These are phyloP conservation scores for Pachyrhizus erosus DNA, from an alignment of 306 rosid species.

Conservation along the genomic window DNA sequence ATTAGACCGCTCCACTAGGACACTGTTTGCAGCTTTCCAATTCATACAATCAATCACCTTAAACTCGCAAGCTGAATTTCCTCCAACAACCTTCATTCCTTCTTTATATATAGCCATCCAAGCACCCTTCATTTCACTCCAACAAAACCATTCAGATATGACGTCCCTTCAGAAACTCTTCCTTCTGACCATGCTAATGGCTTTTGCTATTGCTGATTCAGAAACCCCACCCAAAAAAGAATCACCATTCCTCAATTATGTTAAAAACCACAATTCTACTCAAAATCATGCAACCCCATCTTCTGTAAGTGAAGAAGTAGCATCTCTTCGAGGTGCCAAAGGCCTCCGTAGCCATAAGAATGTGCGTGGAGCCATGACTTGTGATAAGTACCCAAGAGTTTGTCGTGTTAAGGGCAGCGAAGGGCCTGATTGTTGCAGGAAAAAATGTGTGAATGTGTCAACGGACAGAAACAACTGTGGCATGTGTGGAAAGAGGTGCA, in stretches of 20 bases:
- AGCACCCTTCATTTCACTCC: constrained; percentile 1
- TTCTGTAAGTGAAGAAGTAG: constrained; percentile 23
- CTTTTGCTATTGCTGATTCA: constrained; percentile 45
- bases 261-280: constrained; percentile 24
- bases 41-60: neutral
- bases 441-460: constrained; percentile 59
- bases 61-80: neutral
- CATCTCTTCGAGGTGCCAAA: constrained; percentile 39
- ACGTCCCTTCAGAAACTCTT: constrained; percentile 37
- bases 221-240: constrained; percentile 31
- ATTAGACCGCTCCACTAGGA: constrained; percentile 43
- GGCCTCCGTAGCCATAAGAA: constrained; percentile 29
- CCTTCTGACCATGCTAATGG: constrained; percentile 37
- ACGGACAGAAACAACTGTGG: constrained; percentile 67
- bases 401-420: constrained; percentile 53
- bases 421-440: constrained; percentile 63
- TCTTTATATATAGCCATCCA: constrained; percentile 23
- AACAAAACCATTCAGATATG: constrained; percentile 41
- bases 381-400: constrained; percentile 59
- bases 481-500: constrained; percentile 64
- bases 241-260: neutral
- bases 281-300: neutral
- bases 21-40: neutral
- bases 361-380: constrained; percentile 39
- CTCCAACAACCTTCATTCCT: neutral